These are phyloP conservation scores for Pythium scleroteichum DNA, from an alignment of 352 stramenopile species.

Conservation along the genomic window DNA sequence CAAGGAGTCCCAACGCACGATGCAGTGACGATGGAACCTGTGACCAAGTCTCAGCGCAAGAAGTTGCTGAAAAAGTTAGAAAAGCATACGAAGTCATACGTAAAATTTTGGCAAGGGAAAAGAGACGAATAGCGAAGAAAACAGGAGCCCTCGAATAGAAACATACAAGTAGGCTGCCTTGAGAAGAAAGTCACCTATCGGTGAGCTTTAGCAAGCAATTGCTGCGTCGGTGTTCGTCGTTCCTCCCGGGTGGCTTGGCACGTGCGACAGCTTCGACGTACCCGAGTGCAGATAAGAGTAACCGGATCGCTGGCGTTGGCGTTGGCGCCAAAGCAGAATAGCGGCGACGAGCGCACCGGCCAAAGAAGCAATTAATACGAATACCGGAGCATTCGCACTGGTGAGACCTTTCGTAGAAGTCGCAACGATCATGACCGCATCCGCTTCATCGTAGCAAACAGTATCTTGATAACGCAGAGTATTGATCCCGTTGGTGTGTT, in stretches of 20 bases:
- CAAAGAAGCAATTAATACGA: constrained; percentile 41
- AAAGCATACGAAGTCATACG: constrained; percentile 70
- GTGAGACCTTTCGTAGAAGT: constrained; percentile 11
- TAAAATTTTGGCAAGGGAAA: constrained; percentile 58
- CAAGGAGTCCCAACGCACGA: constrained; percentile 60
- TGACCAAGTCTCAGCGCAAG: constrained; percentile 76
- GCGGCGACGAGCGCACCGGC: constrained; percentile 37
- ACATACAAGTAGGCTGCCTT: background rate
- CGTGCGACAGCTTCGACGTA: constrained; percentile 37
- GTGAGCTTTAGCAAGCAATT: constrained; percentile 35
- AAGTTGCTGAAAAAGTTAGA: constrained; percentile 74
- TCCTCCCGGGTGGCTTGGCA: constrained; percentile 21
- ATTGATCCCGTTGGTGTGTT: constrained; percentile 42
- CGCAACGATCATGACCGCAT: constrained; percentile 24
- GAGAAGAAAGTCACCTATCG: background rate
- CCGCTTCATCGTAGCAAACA: constrained; percentile 46
- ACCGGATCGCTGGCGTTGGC: constrained; percentile 49
- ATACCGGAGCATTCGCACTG: constrained; percentile 37
- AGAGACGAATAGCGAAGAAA: background rate
- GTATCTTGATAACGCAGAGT: constrained; percentile 58
- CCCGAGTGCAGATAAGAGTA: constrained; percentile 66
- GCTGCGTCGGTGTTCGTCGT: constrained; percentile 32
- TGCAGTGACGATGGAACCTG: constrained; percentile 25
- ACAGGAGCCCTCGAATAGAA: background rate
- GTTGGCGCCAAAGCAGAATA: constrained; percentile 42